Evolutionary conservation across 306 rosid genomes (phyloP).

Genomic region (Acacia melanoxylon): DNA sequence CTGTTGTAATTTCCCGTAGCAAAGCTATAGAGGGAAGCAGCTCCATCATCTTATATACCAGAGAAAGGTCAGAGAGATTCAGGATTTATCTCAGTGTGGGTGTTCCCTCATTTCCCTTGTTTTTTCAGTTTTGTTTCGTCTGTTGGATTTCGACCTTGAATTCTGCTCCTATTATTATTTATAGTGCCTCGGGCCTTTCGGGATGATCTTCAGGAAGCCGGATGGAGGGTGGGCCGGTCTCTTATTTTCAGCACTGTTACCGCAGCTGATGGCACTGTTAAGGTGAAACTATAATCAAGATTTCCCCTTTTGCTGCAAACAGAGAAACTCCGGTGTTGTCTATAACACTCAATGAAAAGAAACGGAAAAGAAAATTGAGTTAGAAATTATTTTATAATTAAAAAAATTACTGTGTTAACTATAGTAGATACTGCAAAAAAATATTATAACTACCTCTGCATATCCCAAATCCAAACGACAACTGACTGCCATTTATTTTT

Average conservation of each 20-base stretch:
- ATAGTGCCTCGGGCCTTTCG: conserved; percentile 90
- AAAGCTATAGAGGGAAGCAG: conserved; percentile 87
- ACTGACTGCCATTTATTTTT: not conserved
- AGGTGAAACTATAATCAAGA: conserved; percentile 47
- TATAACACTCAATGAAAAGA: not conserved
- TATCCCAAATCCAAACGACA: not conserved
- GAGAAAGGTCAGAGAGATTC: conserved; percentile 76
- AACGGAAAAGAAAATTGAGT: not conserved
- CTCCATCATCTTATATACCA: conserved; percentile 84
- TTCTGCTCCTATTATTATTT: not conserved
- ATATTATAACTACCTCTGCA: not conserved
- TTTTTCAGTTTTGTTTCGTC: not conserved
- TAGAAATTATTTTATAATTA: not conserved
- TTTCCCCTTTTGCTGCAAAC: not conserved
- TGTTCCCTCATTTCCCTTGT: not conserved
- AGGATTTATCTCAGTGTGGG: conserved; percentile 71
- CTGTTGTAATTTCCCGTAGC: conserved; percentile 42
- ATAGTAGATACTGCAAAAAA: not conserved
- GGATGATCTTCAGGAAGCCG: conserved; percentile 82
- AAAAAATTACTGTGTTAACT: not conserved
- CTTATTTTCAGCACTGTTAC: conserved; percentile 66
- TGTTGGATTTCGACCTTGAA: not conserved
- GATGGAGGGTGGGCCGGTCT: conserved; percentile 94
- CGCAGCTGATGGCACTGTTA: conserved; percentile 89
- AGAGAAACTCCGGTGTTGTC: not conserved